These are phyloP conservation scores for Auricularia auricula-judae DNA, from an alignment of 768 basidiomycete genomes.

Conservation along the genomic window DNA sequence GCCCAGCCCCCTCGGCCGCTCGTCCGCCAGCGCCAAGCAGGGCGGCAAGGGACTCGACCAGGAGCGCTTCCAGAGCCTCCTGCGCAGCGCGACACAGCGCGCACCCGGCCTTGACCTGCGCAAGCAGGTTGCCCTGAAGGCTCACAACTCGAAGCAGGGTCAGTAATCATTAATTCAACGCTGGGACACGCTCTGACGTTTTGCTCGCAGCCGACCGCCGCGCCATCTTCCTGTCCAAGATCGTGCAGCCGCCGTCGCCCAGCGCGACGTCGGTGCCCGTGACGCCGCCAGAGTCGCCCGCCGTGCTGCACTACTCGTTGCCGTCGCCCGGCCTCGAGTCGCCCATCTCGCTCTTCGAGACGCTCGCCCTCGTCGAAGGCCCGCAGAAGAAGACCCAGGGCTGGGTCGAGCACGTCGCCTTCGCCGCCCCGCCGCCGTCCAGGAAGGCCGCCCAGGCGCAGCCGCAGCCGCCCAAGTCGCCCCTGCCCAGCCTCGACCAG, in stretches of 20 bases:
- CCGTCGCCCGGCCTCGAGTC: constrained; percentile 60
- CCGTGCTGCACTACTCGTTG: constrained; percentile 55
- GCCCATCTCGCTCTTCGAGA: constrained; percentile 48
- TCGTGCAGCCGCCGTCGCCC: constrained; percentile 55
- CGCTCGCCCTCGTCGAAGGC: constrained; percentile 21
- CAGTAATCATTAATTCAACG: constrained; percentile 17
- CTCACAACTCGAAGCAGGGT: constrained; percentile 68
- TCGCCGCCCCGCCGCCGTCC: constrained; percentile 14
- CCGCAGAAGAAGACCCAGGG: constrained; percentile 24
- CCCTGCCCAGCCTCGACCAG: constrained; percentile 62
- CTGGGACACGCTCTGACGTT: not conserved
- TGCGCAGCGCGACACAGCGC: constrained; percentile 50
- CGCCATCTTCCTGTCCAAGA: constrained; percentile 62
- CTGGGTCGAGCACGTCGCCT: constrained; percentile 63
- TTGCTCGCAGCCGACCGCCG: constrained; percentile 52
- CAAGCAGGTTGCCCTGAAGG: constrained; percentile 63
- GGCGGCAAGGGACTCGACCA: constrained; percentile 45
- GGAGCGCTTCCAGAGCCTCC: constrained; percentile 51
- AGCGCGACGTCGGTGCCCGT: constrained; percentile 46
- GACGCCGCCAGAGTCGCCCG: constrained; percentile 60
- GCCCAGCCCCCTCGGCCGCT: constrained; percentile 40
- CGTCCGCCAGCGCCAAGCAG: constrained; percentile 14
- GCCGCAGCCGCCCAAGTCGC: constrained; percentile 9
- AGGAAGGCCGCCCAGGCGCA: not conserved
- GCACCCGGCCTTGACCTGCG: constrained; percentile 43